Evolutionary conservation across 108 stramenopile genomes (phyloP), one percentile per base, ranked within the genome.

Genomic region (Mediolabrus comicus): DNA sequence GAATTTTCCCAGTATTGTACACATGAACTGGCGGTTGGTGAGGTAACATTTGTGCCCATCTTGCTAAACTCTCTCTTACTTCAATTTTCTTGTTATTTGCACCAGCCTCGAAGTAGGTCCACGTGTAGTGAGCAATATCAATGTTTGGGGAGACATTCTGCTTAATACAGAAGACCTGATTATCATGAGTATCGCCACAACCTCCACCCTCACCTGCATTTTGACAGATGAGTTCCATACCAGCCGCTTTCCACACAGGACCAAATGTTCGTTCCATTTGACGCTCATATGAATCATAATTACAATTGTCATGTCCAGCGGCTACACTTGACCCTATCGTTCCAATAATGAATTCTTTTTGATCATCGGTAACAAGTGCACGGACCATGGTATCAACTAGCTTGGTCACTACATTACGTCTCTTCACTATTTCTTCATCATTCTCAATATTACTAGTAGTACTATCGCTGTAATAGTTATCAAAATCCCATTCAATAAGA

Each of bases 261-360:
- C 39, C 35, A 24, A 68, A 79, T 3, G 69, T 54, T 5, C 81
- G 65, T 49, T 78, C 64, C 31, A 82, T 62, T 38, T 82, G 81
- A 27, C 22, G 41, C 26, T 79, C 77, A 39, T 82, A 82, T 32
- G 59, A 49, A 29, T 82, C 81, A 28, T 69, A 82, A 17, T 74
- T 39, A 39, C 81, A 82, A 52, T 82, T 82, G 41, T 82, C 81
- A 17, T 82, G 81, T 30, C 81, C 81, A 4, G 81, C 81, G 12
- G 73, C 77, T 0, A 82, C 81, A 16, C 43, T 51, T 13, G 73
- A 75, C 33, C 81, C 81, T 19, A 82, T 82, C n/a, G 62, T 63
- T 1, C 81, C 77, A 28, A 82, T 68, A 16, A 82, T 38, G 52
- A 82, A 82, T n/a, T 63, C 69, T n/a, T 26, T 62, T 62, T 82